Evolutionary conservation across 192 early-diverging fungal species (phyloP).

Genomic region (Oehlia diaphana): DNA sequence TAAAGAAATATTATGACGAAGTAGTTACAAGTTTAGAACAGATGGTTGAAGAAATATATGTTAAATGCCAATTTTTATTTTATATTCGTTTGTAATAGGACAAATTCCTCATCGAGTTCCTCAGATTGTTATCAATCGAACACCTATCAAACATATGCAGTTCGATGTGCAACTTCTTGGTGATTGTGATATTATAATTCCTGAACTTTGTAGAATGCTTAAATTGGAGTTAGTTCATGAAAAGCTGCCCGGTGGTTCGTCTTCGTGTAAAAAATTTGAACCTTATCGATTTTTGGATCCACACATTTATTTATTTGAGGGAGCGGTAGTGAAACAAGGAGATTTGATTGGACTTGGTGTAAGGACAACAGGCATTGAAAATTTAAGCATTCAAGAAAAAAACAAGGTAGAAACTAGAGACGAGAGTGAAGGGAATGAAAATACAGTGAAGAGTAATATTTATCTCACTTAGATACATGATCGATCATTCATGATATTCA

Average conservation of each 20-base stretch:
- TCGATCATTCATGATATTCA: too few species aligned
- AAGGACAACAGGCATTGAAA: background rate
- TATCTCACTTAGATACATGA: background rate
- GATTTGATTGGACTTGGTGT: background rate
- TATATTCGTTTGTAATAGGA: constrained; percentile 38
- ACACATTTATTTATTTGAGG: constrained; percentile 50
- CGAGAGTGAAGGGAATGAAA: background rate
- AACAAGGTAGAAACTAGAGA: background rate
- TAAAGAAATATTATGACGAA: too few species aligned
- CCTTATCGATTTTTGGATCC: constrained; percentile 38
- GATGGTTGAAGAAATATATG: background rate
- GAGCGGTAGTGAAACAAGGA: constrained; percentile 38
- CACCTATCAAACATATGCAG: constrained; percentile 78
- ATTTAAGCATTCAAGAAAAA: background rate
- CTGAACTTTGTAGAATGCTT: constrained; percentile 68
- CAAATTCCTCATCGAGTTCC: constrained; percentile 80
- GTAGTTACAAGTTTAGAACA: background rate
- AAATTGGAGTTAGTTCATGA: constrained; percentile 76
- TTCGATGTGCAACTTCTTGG: constrained; percentile 92
- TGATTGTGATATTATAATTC: constrained; percentile 81
- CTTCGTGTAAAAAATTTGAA: constrained; percentile 28
- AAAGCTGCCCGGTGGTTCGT: constrained; percentile 59
- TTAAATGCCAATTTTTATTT: background rate
- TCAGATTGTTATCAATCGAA: constrained; percentile 91
- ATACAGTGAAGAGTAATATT: background rate